phyloP scores from a whole-genome alignment of 148 eudicot species.

The Arbutus unedo region DNA sequence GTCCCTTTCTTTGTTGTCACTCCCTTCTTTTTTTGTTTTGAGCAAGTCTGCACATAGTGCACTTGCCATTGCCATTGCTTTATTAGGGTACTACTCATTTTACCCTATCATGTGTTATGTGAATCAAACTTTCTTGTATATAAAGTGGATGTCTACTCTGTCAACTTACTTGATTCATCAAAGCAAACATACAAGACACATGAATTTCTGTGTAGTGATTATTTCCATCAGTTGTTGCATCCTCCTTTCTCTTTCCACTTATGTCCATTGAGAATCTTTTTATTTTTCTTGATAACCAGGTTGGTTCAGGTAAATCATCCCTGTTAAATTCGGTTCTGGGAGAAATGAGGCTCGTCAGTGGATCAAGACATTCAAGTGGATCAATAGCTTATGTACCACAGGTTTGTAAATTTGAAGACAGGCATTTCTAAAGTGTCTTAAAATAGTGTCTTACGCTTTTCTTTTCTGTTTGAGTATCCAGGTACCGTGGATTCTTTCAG shows the following conservation, averaged over 20 bases:
- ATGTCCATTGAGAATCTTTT: constrained; percentile 5
- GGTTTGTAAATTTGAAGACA: constrained; percentile 33
- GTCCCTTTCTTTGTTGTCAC: neutral
- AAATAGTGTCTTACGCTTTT: constrained; percentile 20
- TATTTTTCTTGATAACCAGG: constrained; percentile 33
- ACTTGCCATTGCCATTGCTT: neutral
- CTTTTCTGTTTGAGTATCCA: constrained; percentile 22
- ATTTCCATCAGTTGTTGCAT: constrained; percentile 4
- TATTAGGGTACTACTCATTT: neutral
- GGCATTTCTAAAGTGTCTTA: neutral
- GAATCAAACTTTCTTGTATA: neutral
- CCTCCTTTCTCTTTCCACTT: neutral
- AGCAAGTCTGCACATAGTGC: neutral
- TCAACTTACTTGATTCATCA: neutral
- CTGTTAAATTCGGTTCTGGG: constrained; percentile 66
- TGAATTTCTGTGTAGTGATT: neutral
- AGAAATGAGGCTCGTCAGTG: constrained; percentile 66
- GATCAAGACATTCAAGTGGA: constrained; percentile 54
- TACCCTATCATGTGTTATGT: neutral
- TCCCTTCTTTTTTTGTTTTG: neutral
- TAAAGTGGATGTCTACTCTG: neutral
- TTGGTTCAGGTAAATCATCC: constrained; percentile 98
- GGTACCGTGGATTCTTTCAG: constrained; percentile 97
- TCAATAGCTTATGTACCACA: constrained; percentile 85
- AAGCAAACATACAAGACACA: neutral